Percentiles rank a stretch among this genome's conserved stretches.
Conservation (phyloP, 257 asterid genomes). For the Sherardia arvensis region DNA sequence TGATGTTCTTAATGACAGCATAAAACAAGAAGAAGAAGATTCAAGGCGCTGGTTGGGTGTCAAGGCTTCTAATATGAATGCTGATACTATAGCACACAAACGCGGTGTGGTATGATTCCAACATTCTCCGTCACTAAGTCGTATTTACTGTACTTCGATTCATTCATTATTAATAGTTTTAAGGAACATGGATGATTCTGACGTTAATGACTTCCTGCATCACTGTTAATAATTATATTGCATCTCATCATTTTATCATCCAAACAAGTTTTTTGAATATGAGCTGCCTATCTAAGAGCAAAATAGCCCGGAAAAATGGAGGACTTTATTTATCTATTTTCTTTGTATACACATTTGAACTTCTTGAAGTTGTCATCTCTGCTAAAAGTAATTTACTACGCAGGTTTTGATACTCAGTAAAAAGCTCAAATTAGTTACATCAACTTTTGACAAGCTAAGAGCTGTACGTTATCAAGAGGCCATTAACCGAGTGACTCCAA, state of each 20-base stretch:
- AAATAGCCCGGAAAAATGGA: neutral
- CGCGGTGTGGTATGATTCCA: slow-evolving; percentile 72
- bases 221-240: neutral
- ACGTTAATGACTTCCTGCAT: neutral
- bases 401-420: slow-evolving; percentile 90
- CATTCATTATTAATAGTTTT: neutral
- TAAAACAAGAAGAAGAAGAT: slow-evolving; percentile 58
- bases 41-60: slow-evolving; percentile 88
- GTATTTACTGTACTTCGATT: neutral
- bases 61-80: slow-evolving; percentile 47
- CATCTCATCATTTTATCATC: neutral
- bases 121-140: neutral
- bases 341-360: neutral
- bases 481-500: slow-evolving; percentile 68
- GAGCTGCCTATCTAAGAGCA: too few relatives aligned
- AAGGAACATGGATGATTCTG: neutral
- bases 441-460: slow-evolving; percentile 81
- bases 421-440: slow-evolving; percentile 79
- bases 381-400: slow-evolving; percentile 1
- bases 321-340: too few relatives aligned
- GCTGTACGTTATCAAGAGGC: slow-evolving; percentile 95
- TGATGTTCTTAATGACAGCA: slow-evolving; percentile 67
- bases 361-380: neutral
- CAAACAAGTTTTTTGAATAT: too few relatives aligned
- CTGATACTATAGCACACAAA: slow-evolving; percentile 86